Evolutionary conservation across 2,329 filamentous ascomycete species (phyloP), one percentile per base, ranked within the genome.

Genomic region (Diaporthe batatas): DNA sequence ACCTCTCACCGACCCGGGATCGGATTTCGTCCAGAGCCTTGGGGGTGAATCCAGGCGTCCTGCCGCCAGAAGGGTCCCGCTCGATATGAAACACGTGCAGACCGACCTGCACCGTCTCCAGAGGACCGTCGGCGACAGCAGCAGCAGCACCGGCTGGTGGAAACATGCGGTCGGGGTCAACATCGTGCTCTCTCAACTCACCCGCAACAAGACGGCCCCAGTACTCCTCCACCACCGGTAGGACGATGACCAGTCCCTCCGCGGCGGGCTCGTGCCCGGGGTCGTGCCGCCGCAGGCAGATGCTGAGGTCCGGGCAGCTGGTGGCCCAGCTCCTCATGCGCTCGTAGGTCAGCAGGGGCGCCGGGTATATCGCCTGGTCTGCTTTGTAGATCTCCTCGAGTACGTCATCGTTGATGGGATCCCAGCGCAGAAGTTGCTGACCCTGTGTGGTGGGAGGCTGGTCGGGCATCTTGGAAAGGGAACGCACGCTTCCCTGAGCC

Each of bases 351-450:
- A 74, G 58, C 16, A 42, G 39, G 18, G 73, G 73, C 2, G 73
- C 71, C 2, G 70, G 73, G 32, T 74, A 74, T 32, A 74, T 74
- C n/a, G 65, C 71, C 54, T 74, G 73, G 44, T 74, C 73, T 3
- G 54, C 49, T 23, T 49, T n/a, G 70, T 73, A 74, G 3, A 72
- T 70, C 4, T 68, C 58, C 32, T 25, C 29, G 8, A 74, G 58
- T 49, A 73, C 59, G 29, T 44, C 11, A 12, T 72, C 58, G 7
- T 62, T 29, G 59, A 74, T 69, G 21, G 23, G 32, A 21, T 68
- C n/a, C 71, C 73, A 74, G n/a, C 29, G 53, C 8, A 18, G 2
- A 21, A 23, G 32, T 18, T 36, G 53, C 34, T 25, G 58, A 6
- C 4, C 18, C 53, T 39, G 16, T 11, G 21, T 42, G 10, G 29